Base-by-base conservation (phyloP, 306 rosid species). In the Adenanthera pavonina region DNA sequence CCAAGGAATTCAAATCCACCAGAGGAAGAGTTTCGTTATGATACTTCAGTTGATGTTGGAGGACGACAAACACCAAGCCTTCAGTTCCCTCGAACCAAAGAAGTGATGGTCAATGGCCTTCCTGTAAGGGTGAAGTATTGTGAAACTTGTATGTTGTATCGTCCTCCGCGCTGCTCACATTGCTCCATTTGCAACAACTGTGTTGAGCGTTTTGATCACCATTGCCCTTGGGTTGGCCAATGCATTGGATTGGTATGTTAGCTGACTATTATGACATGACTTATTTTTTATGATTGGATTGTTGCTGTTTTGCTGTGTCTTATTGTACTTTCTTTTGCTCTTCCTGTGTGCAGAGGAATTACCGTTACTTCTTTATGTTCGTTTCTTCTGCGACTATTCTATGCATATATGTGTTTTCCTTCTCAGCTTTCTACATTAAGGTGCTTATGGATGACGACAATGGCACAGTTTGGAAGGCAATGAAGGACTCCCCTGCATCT, bases 181-280 rank as follows among this genome's bases (percentile, higher is more conserved):
- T 94, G 98, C 88, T 91, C 98, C 84, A 92, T 92, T 81, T 94
- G 98, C 90, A 92, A 92, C 86, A 94, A 94, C 68, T 94, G 98
- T 82, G 98, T 94, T 86, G 97, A 94, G 85, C 98, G 95, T 75
- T 94, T 94, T 59, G 98, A 94, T 84, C 98, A 94, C 69, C 98
- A 94, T 72, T 94, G 98, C 87, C 98, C 98, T 78, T 94, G 98
- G 98, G 97, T 94, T 76, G 98, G 98, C 67, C 98, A 94, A 78
- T 94, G 98, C 91, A 89, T 94, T 81, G 98, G 98, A 69, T 88
- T 92, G 97, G 98, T 94, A 90, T 44, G 89, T 72, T 80, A 62
- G 78, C 77, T 80, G 72, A 57, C 66, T 38, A 43, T 57, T 66
- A 52, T 53, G 69, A 46, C 57, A 46, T 53, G 41, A 15, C 20